Evolutionary conservation across 352 stramenopile genomes (phyloP), one percentile per base, ranked within the genome.

Genomic region (Globisporangium spiculum): DNA sequence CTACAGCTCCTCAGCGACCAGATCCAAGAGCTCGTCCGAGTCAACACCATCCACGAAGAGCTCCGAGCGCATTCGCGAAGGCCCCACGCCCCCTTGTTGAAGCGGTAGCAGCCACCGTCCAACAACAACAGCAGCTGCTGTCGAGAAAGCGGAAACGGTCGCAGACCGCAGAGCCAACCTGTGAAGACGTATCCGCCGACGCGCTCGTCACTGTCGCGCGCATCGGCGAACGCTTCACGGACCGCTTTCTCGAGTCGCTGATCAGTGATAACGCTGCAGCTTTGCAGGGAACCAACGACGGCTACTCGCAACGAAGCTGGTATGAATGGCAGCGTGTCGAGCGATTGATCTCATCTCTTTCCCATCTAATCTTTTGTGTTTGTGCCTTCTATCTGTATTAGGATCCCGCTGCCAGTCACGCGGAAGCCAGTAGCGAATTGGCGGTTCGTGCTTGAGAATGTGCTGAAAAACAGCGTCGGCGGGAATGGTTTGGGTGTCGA

Each of bases 391-490:
- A 9, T 36, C 32, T 6, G 6, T 7, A 3, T 4, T 65, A 90
- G 81, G 83, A 83, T 78, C 55, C 79, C 79, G 6, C 71, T 91
- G n/a, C 79, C 83, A 18, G 67, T 71, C 20, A 82, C 78, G 54
- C 81, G 77, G 67, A 87, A 83, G 36, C 83, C 83, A 9, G 75
- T 87, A 44, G 83, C 83, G n/a, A 91, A 91, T 63, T 91, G 83
- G 83, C 75, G 79, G 44, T 89, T 91, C 62, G 81, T 89, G 41
- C 64, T 91, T 8, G 83, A 91, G 60, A 78, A 88, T 34, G 75
- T 66, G 73, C 67, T 58, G 14, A 78, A 73, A 59, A 68, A 65
- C 4, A 44, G 53, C 27, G 8, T 9, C 8, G 26, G 30, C 2
- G 26, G 8, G 7, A 36, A 53, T 48, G 48, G 36, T 46, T 8